Base-by-base conservation (phyloP, 2,329 filamentous ascomycete species). In the Neonectria ditissima region DNA sequence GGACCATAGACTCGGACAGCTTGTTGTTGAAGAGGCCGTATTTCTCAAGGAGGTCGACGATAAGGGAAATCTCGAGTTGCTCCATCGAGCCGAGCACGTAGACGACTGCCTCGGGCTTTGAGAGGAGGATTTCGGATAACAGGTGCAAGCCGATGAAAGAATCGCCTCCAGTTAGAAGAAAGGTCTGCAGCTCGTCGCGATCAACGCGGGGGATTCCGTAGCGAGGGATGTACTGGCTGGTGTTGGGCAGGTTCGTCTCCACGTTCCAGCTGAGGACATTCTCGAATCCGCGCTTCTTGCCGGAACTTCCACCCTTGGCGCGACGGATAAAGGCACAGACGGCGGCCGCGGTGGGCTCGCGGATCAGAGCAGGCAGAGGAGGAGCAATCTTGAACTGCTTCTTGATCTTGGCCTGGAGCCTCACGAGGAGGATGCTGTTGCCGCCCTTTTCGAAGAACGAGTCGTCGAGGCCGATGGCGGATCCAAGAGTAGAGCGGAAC, bases 371-470 rank as follows among this genome's bases (percentile, higher is more conserved):
- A 13, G 71, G 67, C 2, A 74, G 61, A 20, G 69, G 64, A 37
- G 70, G 69, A 2, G 71, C 69, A 57, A 73, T 66, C 61, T 69
- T 70, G 64, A 73, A 70, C 30, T 67, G 65, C 52, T 69, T 72
- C 60, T 70, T 72, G 41, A 75, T 56, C 47, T 65, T 66, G 22
- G 70, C 68, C 44, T 72, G 69, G 16, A 74, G 71, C 10, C 72
- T 55, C 22, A 73, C 66, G 18, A 72, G 67, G 10, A 74, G 67
- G 39, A 73, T 67, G 32, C 69, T 71, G 59, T 74, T 72, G 41
- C 71, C 71, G 9, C 72, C 72, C 18, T 61, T 64, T 48, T 73
- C 68, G 54, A 74, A 74, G 59, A 73, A 73, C 30, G 68, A 72
- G 34, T 73, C 70, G 26, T 58, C 24, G 11, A 68, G 53, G 20